Percentiles rank a stretch among this genome's conserved stretches.
These are phyloP conservation scores for Fraxinus paxiana DNA, from an alignment of 305 asterid genomes.

Conservation along the genomic window DNA sequence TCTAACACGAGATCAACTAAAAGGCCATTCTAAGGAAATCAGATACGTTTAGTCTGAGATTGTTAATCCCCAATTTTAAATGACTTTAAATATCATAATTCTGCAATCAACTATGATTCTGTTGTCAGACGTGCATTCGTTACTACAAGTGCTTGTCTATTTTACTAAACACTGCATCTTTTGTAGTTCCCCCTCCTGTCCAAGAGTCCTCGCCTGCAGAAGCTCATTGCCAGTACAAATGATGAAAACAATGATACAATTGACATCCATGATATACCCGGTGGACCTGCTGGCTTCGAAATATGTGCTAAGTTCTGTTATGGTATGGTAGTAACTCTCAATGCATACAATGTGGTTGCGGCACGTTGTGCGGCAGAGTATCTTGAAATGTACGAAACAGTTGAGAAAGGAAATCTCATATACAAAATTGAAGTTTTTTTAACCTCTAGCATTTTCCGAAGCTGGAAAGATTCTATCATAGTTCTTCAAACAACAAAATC, in stretches of 20 bases:
- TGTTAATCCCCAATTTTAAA: background rate
- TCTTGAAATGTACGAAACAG: constrained; percentile 73
- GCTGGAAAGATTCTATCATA: constrained; percentile 84
- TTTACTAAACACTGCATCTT: constrained; percentile 20
- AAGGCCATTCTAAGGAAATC: background rate
- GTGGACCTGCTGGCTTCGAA: constrained; percentile 77
- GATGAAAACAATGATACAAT: constrained; percentile 48
- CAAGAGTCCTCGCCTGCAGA: constrained; percentile 66
- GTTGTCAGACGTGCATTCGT: background rate
- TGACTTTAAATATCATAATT: background rate
- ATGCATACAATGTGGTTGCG: constrained; percentile 71
- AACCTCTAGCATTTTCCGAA: constrained; percentile 64
- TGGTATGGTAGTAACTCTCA: constrained; percentile 74
- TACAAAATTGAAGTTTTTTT: constrained; percentile 79
- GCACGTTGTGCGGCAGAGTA: constrained; percentile 85
- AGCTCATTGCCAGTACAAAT: constrained; percentile 36
- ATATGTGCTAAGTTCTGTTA: constrained; percentile 80
- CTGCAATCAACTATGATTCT: background rate
- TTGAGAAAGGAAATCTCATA: constrained; percentile 71
- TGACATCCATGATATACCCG: constrained; percentile 65
- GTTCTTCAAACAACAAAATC: constrained; percentile 66
- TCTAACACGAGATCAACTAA: background rate
- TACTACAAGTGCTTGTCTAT: background rate
- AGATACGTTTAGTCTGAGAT: background rate
- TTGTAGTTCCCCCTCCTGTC: constrained; percentile 85